Evolutionary conservation across 208 protist genomes (phyloP).

Genomic region (Acanthamoeba healyi): DNA sequence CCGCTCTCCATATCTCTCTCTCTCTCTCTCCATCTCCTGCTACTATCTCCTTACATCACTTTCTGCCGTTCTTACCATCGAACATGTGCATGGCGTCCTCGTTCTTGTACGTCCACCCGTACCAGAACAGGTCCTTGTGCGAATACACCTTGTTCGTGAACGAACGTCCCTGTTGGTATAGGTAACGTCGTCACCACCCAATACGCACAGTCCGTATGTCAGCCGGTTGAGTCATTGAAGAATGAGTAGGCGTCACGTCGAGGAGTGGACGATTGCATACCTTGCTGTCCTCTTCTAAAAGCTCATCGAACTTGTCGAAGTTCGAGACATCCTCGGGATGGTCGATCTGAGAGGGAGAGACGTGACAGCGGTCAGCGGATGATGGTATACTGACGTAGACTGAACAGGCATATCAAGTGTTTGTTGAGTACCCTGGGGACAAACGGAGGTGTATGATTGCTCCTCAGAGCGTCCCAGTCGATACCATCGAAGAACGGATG

Average conservation of each 20-base stretch:
- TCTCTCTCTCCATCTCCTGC: not conserved
- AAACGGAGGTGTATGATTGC: constrained; percentile 84
- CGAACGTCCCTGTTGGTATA: constrained; percentile 10
- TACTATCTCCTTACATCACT: too few relatives aligned
- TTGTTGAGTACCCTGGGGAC: constrained; percentile 78
- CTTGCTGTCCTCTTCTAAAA: not conserved
- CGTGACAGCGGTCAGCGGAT: not conserved
- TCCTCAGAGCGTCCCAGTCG: constrained; percentile 87
- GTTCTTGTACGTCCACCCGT: constrained; percentile 68
- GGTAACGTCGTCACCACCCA: too few relatives aligned
- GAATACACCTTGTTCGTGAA: constrained; percentile 68
- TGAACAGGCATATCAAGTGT: not conserved
- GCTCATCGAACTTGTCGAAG: constrained; percentile 68
- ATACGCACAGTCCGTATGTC: too few relatives aligned
- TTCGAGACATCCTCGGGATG: constrained; percentile 65
- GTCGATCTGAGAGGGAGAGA: not conserved
- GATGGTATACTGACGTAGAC: not conserved
- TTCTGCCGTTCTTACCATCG: constrained; percentile 17
- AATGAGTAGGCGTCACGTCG: too few relatives aligned
- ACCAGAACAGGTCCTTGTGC: constrained; percentile 71
- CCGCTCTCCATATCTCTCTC: not conserved
- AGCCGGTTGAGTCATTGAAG: too few relatives aligned
- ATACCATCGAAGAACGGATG: constrained; percentile 90
- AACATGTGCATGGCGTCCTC: constrained; percentile 62
- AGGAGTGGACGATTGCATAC: not conserved